These are phyloP conservation scores for Anaeromyces robustus DNA, from an alignment of 192 early-diverging fungal species.

Conservation along the genomic window DNA sequence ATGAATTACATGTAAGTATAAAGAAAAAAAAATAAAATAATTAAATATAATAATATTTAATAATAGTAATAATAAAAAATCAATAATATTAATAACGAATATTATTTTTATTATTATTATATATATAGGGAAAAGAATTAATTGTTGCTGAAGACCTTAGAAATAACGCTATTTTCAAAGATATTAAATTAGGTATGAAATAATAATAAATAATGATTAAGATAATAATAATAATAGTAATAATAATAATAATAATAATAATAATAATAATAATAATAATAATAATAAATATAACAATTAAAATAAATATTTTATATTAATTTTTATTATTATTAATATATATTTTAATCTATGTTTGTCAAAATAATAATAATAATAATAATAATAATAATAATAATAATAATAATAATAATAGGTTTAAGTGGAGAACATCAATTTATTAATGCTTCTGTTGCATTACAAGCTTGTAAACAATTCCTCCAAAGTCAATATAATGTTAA, in stretches of 20 bases:
- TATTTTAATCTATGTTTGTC: too few relatives aligned
- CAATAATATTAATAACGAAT: too few relatives aligned
- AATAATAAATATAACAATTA: conserved; percentile 4
- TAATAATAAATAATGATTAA: background rate
- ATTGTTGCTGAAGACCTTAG: background rate
- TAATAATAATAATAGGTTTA: conserved; percentile 37
- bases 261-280: conserved; percentile 12
- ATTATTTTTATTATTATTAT: conserved; percentile 26
- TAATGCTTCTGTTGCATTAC: conserved; percentile 69
- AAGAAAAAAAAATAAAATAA: too few relatives aligned
- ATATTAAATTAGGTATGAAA: background rate
- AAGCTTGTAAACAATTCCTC: conserved; percentile 56
- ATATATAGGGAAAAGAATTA: conserved; percentile 3
- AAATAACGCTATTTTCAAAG: background rate
- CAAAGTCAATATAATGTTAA: conserved; percentile 8
- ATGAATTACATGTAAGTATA: conserved; percentile 50
- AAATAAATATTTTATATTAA: too few relatives aligned
- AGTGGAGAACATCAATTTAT: conserved; percentile 65
- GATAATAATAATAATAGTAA: too few relatives aligned
- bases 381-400: conserved; percentile 6
- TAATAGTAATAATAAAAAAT: too few relatives aligned
- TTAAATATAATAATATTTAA: too few relatives aligned
- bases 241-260: conserved; percentile 6
- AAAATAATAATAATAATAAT: conserved; percentile 1
- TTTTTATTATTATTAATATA: too few relatives aligned